A percentile compares a stretch with the other conserved stretches of the same genome.
Conservation (phyloP, 257 asterid genomes). For the Solanum lycopersicoides region DNA sequence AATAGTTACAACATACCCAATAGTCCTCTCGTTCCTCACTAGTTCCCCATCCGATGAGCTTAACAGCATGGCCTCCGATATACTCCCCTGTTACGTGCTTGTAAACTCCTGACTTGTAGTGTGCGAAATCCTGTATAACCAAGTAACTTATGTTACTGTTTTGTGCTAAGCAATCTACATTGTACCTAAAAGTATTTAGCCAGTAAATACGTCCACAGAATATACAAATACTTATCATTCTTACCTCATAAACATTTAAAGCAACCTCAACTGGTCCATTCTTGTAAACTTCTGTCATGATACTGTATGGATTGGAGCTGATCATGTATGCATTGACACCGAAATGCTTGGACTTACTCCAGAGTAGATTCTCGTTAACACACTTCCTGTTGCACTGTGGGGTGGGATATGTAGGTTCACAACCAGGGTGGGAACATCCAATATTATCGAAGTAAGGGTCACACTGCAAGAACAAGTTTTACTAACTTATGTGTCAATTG, state of each 20-base stretch:
- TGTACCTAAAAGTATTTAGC: neutral
- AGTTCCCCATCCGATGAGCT: conserved; percentile 96
- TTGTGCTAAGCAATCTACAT: neutral
- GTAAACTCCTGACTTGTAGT: conserved; percentile 89
- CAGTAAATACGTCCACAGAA: neutral
- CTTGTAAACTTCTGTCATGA: conserved; percentile 73
- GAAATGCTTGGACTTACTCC: conserved; percentile 70
- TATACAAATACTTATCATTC: neutral
- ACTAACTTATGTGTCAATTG: neutral
- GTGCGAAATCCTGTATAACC: conserved; percentile 69
- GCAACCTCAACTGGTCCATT: conserved; percentile 94
- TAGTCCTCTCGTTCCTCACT: conserved; percentile 71
- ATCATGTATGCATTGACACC: conserved; percentile 45
- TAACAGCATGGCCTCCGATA: conserved; percentile 90
- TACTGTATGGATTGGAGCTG: conserved; percentile 54
- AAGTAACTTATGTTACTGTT: neutral
- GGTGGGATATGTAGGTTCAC: conserved; percentile 82
- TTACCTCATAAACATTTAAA: conserved; percentile 92
- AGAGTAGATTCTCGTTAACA: conserved; percentile 46
- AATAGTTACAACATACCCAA: conserved; percentile 40
- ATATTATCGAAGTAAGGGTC: conserved; percentile 82
- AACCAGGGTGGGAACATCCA: conserved; percentile 98
- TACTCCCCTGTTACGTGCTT: conserved; percentile 52
- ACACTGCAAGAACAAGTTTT: conserved; percentile 44
- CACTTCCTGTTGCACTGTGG: conserved; percentile 68